phyloP scores from a whole-genome alignment of 768 basidiomycete species.

The Trametes punicea region DNA sequence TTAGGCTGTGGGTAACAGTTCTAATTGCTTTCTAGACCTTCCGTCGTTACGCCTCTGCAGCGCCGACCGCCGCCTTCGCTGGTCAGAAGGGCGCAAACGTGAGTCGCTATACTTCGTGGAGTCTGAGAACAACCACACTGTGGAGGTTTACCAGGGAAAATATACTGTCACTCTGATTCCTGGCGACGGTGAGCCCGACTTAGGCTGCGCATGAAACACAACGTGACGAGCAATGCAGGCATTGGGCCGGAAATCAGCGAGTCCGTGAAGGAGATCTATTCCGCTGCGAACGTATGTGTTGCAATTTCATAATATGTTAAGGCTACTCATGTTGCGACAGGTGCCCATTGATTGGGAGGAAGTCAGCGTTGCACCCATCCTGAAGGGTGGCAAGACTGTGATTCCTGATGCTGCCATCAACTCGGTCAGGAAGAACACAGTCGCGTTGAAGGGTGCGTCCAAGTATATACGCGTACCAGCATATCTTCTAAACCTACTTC shows the following conservation, averaged over 20 bases:
- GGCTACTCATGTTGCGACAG: slow-evolving; percentile 36
- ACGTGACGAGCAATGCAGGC: slow-evolving; percentile 46
- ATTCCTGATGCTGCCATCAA: slow-evolving; percentile 91
- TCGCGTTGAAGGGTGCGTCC: slow-evolving; percentile 86
- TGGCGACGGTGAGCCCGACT: slow-evolving; percentile 72
- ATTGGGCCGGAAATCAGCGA: slow-evolving; percentile 99
- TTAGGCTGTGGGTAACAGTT: background rate
- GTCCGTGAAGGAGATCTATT: slow-evolving; percentile 92
- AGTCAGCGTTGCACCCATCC: slow-evolving; percentile 90
- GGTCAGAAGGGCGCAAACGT: slow-evolving; percentile 88
- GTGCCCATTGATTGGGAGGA: slow-evolving; percentile 99
- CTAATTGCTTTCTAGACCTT: slow-evolving; percentile 38
- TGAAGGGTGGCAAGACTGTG: slow-evolving; percentile 94
- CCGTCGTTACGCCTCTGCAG: slow-evolving; percentile 64
- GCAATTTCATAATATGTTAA: background rate
- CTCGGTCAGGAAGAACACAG: slow-evolving; percentile 94
- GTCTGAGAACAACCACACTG: slow-evolving; percentile 1
- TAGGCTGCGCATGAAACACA: slow-evolving; percentile 11
- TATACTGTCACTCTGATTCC: slow-evolving; percentile 96
- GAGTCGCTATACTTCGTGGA: slow-evolving; percentile 30
- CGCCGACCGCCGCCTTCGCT: slow-evolving; percentile 87
- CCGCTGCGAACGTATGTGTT: slow-evolving; percentile 68
- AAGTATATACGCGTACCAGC: background rate
- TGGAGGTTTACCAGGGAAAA: slow-evolving; percentile 64
- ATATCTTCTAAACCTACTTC: background rate